Percentiles rank a stretch among this genome's conserved stretches.
Conservation (phyloP, 2,329 filamentous ascomycete genomes). For the Phialocephala subalpina region DNA sequence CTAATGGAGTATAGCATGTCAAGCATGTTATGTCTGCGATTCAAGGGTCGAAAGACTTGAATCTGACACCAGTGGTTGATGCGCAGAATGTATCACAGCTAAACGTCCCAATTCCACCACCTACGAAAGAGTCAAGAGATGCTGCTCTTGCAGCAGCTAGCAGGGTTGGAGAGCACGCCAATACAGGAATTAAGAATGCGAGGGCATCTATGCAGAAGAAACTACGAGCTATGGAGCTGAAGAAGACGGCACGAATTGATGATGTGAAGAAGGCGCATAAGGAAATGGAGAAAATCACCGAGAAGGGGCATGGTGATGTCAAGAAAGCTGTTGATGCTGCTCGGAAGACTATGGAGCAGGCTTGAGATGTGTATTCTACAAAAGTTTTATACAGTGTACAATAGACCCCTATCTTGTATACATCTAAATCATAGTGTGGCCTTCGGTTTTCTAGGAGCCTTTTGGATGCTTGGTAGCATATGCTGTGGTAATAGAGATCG, state of each 20-base stretch:
- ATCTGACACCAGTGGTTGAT: slow-evolving; percentile 57
- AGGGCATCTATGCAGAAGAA: slow-evolving; percentile 47
- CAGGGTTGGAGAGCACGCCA: slow-evolving; percentile 44
- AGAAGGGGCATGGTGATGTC: slow-evolving; percentile 43
- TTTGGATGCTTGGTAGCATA: slow-evolving; percentile 13
- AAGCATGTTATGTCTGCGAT: slow-evolving; percentile 63
- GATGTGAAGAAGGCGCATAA: slow-evolving; percentile 49
- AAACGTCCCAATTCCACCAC: slow-evolving; percentile 62
- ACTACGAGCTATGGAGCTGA: slow-evolving; percentile 45
- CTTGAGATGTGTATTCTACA: slow-evolving; percentile 28
- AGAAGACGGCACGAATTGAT: slow-evolving; percentile 45
- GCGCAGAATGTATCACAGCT: slow-evolving; percentile 57
- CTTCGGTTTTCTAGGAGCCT: neutral
- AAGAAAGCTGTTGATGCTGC: slow-evolving; percentile 48
- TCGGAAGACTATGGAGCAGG: slow-evolving; percentile 44
- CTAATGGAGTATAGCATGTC: slow-evolving; percentile 52
- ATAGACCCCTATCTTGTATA: slow-evolving; percentile 9
- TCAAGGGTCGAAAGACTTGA: slow-evolving; percentile 54
- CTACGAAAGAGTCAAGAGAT: slow-evolving; percentile 62
- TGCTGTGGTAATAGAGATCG: slow-evolving; percentile 35
- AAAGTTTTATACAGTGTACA: slow-evolving; percentile 29
- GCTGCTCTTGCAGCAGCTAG: slow-evolving; percentile 40
- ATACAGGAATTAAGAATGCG: slow-evolving; percentile 40
- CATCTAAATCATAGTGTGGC: slow-evolving; percentile 25
- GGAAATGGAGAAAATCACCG: slow-evolving; percentile 48